These are phyloP conservation scores for Aspergillus vadensis DNA, from an alignment of 2,329 filamentous ascomycete genomes.

Conservation along the genomic window DNA sequence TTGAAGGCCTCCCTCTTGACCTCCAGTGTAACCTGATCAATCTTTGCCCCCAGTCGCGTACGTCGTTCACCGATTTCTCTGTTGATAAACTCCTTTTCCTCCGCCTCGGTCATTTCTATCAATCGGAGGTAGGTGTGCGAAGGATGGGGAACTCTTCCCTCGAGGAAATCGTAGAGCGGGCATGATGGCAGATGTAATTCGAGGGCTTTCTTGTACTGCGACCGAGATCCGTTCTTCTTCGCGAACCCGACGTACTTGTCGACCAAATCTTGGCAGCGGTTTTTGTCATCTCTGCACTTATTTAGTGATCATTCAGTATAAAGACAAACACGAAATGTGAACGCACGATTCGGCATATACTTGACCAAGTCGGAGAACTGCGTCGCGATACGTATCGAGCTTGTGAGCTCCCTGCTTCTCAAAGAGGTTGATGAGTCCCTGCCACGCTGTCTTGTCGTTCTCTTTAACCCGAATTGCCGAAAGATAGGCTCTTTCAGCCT, in stretches of 20 bases:
- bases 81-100: conserved; percentile 88
- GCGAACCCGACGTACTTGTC: conserved; percentile 79
- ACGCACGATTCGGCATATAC: conserved; percentile 68
- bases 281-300: conserved; percentile 55
- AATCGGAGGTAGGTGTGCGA: conserved; percentile 78
- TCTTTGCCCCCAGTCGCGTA: conserved; percentile 79
- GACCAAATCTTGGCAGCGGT: conserved; percentile 64
- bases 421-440: conserved; percentile 83
- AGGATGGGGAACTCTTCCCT: conserved; percentile 80
- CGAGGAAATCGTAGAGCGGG: conserved; percentile 76
- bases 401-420: conserved; percentile 72
- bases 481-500: conserved; percentile 75
- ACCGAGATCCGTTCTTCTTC: conserved; percentile 68
- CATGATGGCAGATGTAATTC: conserved; percentile 76
- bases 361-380: conserved; percentile 71
- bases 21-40: conserved; percentile 80
- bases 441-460: conserved; percentile 81
- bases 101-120: conserved; percentile 77
- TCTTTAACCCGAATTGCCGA: conserved; percentile 71
- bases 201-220: conserved; percentile 75
- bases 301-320: conserved; percentile 16
- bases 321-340: not conserved
- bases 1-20: conserved; percentile 83
- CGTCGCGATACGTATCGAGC: conserved; percentile 72
- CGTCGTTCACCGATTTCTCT: conserved; percentile 84